Base-by-base conservation (phyloP, 495 filamentous ascomycete species). In the Neohortaea acidophila region DNA sequence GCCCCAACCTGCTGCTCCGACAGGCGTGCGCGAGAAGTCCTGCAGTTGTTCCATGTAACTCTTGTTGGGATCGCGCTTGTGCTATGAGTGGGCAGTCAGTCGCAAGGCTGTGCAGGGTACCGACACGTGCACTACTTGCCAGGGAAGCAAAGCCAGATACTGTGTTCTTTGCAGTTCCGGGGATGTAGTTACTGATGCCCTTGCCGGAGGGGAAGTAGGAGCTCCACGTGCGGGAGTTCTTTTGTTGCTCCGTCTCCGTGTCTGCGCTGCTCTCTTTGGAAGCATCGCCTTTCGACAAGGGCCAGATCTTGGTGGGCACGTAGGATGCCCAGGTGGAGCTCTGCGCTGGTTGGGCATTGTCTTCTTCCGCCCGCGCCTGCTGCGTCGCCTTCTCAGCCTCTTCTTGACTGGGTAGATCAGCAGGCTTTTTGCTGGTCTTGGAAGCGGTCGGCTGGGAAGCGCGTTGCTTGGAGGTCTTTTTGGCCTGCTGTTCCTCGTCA, bases 11-110 rank as follows among this genome's bases (percentile, higher is more conserved):
- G 49, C 59, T 15, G 59, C 59, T 15, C 59, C 59, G 7, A 61
- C 59, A 3, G 59, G 59, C 4, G 59, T 61, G 38, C 60, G 59
- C 0, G 55, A 58, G 31, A 61, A 61, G 21, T 59, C 55, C 23
- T 58, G 54, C 18, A 61, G 38, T 25, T 61, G 59, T 38, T 61
- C 57, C 3, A 54, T 41, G 37, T 59, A 59, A 21, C 50, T 53
- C 48, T 61, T 61, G 24, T 53, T 54, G 10, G 50, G 54, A 39
- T 61, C 54, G 15, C 51, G 38, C 22, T 55, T 41, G 41, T 59
- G 55, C 41, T 52, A 28, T 12, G 9, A 19, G n/a, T n/a, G n/a
- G n/a, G n/a, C n/a, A n/a, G n/a, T n/a, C n/a, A n/a, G n/a, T n/a
- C n/a, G n/a, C n/a, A n/a, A n/a, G n/a, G n/a, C n/a, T n/a, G n/a